Percentiles rank a stretch among this genome's conserved stretches.
Evolutionary conservation across 2,329 filamentous ascomycete species (phyloP).

Genomic region (Botryosphaeria dothidea): DNA sequence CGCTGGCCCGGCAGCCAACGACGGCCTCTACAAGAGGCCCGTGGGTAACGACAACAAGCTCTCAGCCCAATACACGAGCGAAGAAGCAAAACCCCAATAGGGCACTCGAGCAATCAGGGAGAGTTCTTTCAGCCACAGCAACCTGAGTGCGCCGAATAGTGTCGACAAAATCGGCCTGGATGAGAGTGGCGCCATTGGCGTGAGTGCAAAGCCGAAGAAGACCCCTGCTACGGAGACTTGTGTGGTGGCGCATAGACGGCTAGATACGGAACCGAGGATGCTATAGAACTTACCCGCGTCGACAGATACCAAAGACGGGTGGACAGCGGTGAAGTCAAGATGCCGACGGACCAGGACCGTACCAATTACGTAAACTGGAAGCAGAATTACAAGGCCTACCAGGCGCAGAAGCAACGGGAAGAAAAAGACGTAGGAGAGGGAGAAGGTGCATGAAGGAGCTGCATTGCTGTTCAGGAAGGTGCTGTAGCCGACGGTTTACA

Average conservation of each 20-base stretch:
- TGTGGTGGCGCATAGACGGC: background rate
- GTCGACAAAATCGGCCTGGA: background rate
- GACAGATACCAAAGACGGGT: conserved; percentile 4
- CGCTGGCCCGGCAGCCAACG: background rate
- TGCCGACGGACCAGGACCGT: background rate
- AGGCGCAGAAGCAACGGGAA: background rate
- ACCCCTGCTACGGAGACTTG: background rate
- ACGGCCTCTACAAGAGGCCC: background rate
- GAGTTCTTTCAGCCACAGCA: background rate
- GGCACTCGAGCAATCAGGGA: background rate
- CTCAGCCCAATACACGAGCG: background rate
- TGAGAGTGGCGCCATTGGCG: background rate
- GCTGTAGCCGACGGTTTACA: no score
- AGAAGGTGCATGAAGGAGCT: background rate
- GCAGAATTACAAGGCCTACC: background rate
- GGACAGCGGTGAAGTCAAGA: background rate
- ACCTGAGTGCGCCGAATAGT: background rate
- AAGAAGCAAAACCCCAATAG: background rate
- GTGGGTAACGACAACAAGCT: background rate
- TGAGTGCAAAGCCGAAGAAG: background rate
- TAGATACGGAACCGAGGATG: background rate
- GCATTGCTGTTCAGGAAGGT: no score
- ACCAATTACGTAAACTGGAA: conserved; percentile 6
- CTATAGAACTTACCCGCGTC: background rate
- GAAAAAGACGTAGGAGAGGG: background rate